Base-by-base conservation (phyloP, 169 alveolate species). In the Plasmodium gonderi region DNA sequence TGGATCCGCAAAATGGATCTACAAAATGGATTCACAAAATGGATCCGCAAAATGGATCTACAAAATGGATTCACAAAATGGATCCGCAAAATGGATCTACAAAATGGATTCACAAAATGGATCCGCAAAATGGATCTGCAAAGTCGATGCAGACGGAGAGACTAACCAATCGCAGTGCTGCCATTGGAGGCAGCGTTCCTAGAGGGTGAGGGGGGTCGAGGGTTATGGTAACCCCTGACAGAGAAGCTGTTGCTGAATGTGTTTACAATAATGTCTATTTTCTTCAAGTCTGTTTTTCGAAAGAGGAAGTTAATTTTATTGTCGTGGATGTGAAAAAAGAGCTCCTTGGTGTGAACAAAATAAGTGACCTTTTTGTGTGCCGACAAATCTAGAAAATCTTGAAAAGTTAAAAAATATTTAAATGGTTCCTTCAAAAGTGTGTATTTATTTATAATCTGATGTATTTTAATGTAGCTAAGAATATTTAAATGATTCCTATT, bases 271-370 rank as follows among this genome's bases (percentile, higher is more conserved):
- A 85, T 51, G 5, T 85, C 92, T 29, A 85, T 75, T 42, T 51
- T 85, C 45, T 72, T 85, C 44, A 85, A 54, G 31, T 85, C 92
- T 12, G 20, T 38, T 64, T 51, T 74, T 45, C 92, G 77, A 20
- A 85, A 85, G 14, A 85, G 5, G 12, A 85, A 85, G 4, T 36
- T 31, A 20, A 85, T 60, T 51, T 67, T 74, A 60, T 49, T 85
- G 29, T 85, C 92, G 45, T 85, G 78, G 45, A 85, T 85, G 49
- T 74, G 67, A 54, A 85, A 85, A 42, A 85, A 85, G 3, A 85
- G 49, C 2, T 85, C 92, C 31, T 85, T 85, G 1, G 92, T 85
- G 44, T 85, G 68, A 11, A 85, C 92, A 85, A 85, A 85, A 75
- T 51, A 85, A 20, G 36, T 74, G 6, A 51, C 79, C 47, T 85